Base-by-base conservation (phyloP, 2,329 filamentous ascomycete genomes). In the Neonectria hederae region DNA sequence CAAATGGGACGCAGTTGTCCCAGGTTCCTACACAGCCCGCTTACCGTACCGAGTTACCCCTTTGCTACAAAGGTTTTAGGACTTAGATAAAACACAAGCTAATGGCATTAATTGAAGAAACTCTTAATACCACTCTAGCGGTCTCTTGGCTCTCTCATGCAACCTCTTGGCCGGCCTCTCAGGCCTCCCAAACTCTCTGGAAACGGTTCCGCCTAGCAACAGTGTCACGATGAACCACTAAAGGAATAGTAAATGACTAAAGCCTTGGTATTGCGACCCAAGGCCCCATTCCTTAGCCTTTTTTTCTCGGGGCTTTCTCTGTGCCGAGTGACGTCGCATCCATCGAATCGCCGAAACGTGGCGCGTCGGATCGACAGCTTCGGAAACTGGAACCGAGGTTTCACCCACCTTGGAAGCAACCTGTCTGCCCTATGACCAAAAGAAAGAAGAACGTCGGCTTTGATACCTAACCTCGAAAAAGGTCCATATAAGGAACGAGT, bases 361-460 rank as follows among this genome's bases (percentile, higher is more conserved):
- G 45, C 35, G 13, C 48, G 63, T 65, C 48, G 35, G 63, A 65
- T 65, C 58, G 48, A 45, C 54, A 22, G 43, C 54, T 32, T 54
- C 46, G 22, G 32, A 53, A 38, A 19, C 49, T 40, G 40, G 45
- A 17, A 53, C 55, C 7, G n/a, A 21, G 28, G 62, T 60, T 61
- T 61, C 57, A 52, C 38, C n/a, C 42, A 32, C 53, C 19, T 56
- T 35, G 49, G 35, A 58, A 48, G 54, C 42, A 26, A 32, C 48
- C 30, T 51, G n/a, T 32, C 28, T 11, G 48, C 48, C 48, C 35
- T 51, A 51, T 35, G 26, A 14, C 26, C 19, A 8, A 19, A 22
- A 21, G 7, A 30, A 1, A 8, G 13, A 22, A 21, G 7, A 30
- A 1, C 17, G 17, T 17, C 46, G 26, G 46, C n/a, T 19, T 19